Percentiles rank a stretch among this genome's conserved stretches.
Evolutionary conservation across 352 stramenopile species (phyloP).

Genomic region (Phytophthora crassamura): DNA sequence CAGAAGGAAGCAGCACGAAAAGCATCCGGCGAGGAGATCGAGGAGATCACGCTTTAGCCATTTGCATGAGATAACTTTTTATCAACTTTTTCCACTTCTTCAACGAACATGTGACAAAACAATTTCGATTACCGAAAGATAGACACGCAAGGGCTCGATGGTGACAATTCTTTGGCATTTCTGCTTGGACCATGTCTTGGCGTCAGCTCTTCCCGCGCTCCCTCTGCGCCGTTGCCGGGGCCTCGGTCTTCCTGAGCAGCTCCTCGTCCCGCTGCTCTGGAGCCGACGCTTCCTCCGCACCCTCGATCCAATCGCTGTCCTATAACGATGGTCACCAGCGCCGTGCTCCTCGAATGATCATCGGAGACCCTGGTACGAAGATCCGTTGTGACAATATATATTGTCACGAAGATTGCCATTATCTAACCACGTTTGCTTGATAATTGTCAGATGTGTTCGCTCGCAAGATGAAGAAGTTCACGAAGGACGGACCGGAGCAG

Average conservation of each 20-base stretch:
- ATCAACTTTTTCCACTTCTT: too few species aligned
- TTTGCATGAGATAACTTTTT: too few species aligned
- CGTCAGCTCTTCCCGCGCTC: constrained; percentile 9
- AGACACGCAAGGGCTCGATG: too few species aligned
- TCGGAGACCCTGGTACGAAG: constrained; percentile 28
- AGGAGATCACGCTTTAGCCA: constrained; percentile 53
- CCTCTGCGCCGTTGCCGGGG: constrained; percentile 7
- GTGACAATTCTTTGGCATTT: too few species aligned
- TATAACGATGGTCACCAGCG: constrained; percentile 27
- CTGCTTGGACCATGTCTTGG: constrained; percentile 17
- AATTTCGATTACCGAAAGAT: too few species aligned
- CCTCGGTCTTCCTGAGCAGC: constrained; percentile 11
- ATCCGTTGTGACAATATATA: not conserved
- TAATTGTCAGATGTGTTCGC: constrained; percentile 61
- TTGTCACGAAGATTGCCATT: not conserved
- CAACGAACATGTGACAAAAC: too few species aligned
- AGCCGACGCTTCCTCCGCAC: not conserved
- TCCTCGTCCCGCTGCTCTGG: constrained; percentile 3
- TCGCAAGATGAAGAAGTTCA: constrained; percentile 77
- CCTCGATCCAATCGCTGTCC: constrained; percentile 20
- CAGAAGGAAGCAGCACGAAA: constrained; percentile 40
- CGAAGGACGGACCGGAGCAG: constrained; percentile 60
- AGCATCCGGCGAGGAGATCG: constrained; percentile 40
- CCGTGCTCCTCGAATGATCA: constrained; percentile 29
- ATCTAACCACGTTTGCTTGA: not conserved